Conservation (phyloP, 352 stramenopile genomes). For the Globisporangium middletonii region DNA sequence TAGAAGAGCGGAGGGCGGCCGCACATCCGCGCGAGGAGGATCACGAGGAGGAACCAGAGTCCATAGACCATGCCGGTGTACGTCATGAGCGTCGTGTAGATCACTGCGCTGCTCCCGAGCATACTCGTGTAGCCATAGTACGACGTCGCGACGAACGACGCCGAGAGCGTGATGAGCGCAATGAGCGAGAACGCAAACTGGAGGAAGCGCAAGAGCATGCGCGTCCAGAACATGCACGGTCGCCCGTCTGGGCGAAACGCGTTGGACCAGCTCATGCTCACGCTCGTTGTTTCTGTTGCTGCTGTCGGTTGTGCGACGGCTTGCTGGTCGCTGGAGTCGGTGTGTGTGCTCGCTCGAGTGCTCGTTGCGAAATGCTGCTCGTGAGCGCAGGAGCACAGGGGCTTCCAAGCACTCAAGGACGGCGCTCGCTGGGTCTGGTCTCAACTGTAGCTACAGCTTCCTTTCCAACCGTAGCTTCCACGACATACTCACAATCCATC, state of each 20-base stretch:
- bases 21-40: constrained; percentile 37
- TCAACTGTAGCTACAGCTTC: too few relatives aligned
- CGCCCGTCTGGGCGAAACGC: background rate
- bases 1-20: constrained; percentile 30
- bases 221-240: constrained; percentile 18
- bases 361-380: background rate
- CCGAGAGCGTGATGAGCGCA: constrained; percentile 51
- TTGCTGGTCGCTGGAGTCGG: too few relatives aligned
- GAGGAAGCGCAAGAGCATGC: constrained; percentile 50
- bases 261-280: background rate
- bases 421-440: too few relatives aligned
- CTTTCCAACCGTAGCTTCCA: too few relatives aligned
- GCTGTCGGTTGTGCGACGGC: background rate
- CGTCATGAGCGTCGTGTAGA: constrained; percentile 49
- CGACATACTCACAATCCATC: too few relatives aligned
- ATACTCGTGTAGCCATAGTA: constrained; percentile 74
- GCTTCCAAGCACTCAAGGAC: too few relatives aligned
- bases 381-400: too few relatives aligned
- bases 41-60: constrained; percentile 42
- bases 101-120: constrained; percentile 50
- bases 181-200: constrained; percentile 52
- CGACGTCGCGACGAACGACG: constrained; percentile 47
- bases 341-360: background rate
- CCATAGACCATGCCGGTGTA: constrained; percentile 66
- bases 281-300: background rate